Base-by-base conservation (phyloP, 768 basidiomycete species). In the Ephemerocybe angulata region DNA sequence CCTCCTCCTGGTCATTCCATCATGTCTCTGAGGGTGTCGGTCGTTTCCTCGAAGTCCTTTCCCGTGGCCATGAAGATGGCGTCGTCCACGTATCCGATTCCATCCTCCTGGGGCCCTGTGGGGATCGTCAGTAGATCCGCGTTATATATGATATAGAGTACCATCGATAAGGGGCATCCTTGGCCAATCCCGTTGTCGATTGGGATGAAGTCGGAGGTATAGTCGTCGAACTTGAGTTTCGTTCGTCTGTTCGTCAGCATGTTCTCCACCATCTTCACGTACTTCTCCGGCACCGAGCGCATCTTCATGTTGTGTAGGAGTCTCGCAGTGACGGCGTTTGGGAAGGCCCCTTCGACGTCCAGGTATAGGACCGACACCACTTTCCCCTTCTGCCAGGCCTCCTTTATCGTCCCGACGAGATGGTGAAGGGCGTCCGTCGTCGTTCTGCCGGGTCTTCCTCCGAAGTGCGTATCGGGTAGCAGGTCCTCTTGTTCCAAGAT, bases 321-420 rank as follows among this genome's bases (percentile, higher is more conserved):
- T 0, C 58, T 30, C 2, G 63, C 65, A 0, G 56, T 62, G 11
- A 65, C 65, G 0, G 65, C 67, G 50, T 68, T 76, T 1, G 72
- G 76, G 54, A 76, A 78, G 1, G 73, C 74, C 0, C 67, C 74
- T 57, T 75, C 63, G 1, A 78, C 67, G 53, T 78, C 74, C 0
- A 76, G 64, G 58, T 70, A 76, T 0, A 76, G 66, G 0, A 65
- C 63, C 2, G 63, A 65, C 0, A 60, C 72, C 0, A 76, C 73
- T 13, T 68, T 61, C 0, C 60, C 49, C 4, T 51, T 48, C 0
- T 65, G 33, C 76, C 75, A 78, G 0, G 71, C 68, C 4, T 72
- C 63, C 46, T 75, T 69, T 22, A 77, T 62, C 15, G 57, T 66
- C 7, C 68, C 54, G n/a, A 71, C 65, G 0, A 76, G 54, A 3